phyloP scores from a whole-genome alignment of 805 yeast species.

The Diddensiella caesifluorescens region DNA sequence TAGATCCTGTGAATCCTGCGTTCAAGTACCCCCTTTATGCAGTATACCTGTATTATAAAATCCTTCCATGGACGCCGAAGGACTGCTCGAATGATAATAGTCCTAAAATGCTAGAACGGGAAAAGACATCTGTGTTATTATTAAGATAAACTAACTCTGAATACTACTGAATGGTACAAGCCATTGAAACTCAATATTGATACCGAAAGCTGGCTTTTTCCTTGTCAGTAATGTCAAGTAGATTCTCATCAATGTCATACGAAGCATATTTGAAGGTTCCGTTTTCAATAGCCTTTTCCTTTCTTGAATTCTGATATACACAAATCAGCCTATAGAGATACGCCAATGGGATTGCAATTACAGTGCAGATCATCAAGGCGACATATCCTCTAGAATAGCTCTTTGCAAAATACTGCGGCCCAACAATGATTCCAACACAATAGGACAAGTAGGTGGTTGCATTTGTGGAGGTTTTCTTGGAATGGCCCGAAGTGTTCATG shows the following conservation, averaged over 20 bases:
- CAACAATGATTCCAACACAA: conserved; percentile 57
- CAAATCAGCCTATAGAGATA: conserved; percentile 8
- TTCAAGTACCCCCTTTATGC: no score
- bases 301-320: conserved; percentile 9
- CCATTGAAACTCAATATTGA: neutral
- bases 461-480: conserved; percentile 46
- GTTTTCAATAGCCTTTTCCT: neutral
- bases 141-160: no score
- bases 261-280: no score
- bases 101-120: no score
- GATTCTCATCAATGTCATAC: neutral
- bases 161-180: no score
- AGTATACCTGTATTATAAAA: no score
- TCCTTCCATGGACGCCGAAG: no score
- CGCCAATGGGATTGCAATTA: conserved; percentile 5
- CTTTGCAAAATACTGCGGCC: conserved; percentile 55
- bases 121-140: no score
- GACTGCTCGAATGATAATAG: no score
- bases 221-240: conserved; percentile 1
- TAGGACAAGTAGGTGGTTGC: conserved; percentile 54
- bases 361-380: conserved; percentile 11
- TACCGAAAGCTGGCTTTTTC: neutral
- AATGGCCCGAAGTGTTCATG: conserved; percentile 47
- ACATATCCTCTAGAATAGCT: conserved; percentile 6
- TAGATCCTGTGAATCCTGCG: no score